Base-by-base conservation (phyloP, 768 basidiomycete genomes). In the Mycena pura region DNA sequence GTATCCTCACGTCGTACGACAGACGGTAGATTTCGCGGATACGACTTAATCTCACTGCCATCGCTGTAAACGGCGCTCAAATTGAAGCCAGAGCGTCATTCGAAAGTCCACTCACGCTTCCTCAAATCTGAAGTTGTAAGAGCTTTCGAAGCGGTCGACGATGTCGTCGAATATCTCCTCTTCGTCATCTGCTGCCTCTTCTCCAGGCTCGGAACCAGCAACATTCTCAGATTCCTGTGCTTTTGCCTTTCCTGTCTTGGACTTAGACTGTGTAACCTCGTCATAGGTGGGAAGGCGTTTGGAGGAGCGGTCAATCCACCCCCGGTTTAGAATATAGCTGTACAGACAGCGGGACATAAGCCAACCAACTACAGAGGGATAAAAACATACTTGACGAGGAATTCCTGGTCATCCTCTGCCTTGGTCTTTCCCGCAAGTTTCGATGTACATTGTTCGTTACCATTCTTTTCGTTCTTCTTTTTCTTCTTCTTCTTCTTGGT, bases 71-170 rank as follows among this genome's bases (percentile, higher is more conserved):
- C 36, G 6, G 14, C 2, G n/a, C 41, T 60, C 9, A 58, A 5
- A n/a, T n/a, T n/a, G 51, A 28, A 34, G 44, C 24, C 5, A 8
- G 51, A 24, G n/a, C 27, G 31, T 32, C 14, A 43, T 40, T 41
- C 8, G 41, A 66, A 66, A 27, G 70, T 60, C 13, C 24, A 87
- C 94, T 69, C 69, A 94, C 86, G 93, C 91, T 75, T 99, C 96
- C 74, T 99, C 96, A 73, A 94, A 99, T 52, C 97, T 88, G 78
- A 97, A 97, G 74, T 99, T 99, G 77, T 98, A 99, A 15, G 91
- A 92, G n/a, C 86, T 87, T 77, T 99, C 97, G 65, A 98, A 99
- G 41, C 86, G 86, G 27, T 97, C 96, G 6, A 88, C 91, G 63
- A 92, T 87, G 41, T 96, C 93, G 53, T 97, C 95, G 67, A 97